Base-by-base conservation (phyloP, 129 eudicot genomes). In the Apium graveolens region DNA sequence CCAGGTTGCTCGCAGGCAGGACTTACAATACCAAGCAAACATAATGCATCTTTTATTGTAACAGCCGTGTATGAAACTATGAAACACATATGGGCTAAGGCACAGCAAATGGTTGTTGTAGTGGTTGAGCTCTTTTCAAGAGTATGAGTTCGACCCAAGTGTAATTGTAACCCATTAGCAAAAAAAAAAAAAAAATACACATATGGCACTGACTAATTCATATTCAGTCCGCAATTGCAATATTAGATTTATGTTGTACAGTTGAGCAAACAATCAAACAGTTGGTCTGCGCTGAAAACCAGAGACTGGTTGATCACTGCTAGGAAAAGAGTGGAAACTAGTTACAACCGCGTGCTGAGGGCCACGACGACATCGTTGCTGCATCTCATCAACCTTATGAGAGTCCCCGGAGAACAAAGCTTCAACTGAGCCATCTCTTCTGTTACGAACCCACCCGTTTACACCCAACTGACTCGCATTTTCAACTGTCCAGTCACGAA, bases 401-500 rank as follows among this genome's bases (percentile, higher is more conserved):
- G 82, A 63, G 65, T 63, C 76, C 20, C 98, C 97, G 0, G 97
- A 94, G 76, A 94, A 88, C 82, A 94, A 79, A 11, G 93, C 97
- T 82, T 94, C 98, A 13, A 96, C 99, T 0, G 97, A 88, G 0
- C 95, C 97, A 60, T 90, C 99, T 76, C 94, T 78, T 24, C 91
- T 79, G 80, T 96, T 92, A 73, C 97, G 81, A 70, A 96, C 99
- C 99, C 99, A 92, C 2, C 99, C 99, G 53, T 96, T 96, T 53
- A 96, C 82, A 11, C 96, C 97, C 83, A 96, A 84, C 75, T 90
- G 87, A 0, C 53, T 86, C 0, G 99, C 98, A 70, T 94, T 94
- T 51, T 94, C 84, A 74, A 91, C 80, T 0, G 98, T 90, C 98
- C 98, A 94, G 66, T 94, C 78, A 70, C 97, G 82, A 32, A 91